Evolutionary conservation across 164 flowering plant genomes (phyloP).

Genomic region (Taxillus chinensis): DNA sequence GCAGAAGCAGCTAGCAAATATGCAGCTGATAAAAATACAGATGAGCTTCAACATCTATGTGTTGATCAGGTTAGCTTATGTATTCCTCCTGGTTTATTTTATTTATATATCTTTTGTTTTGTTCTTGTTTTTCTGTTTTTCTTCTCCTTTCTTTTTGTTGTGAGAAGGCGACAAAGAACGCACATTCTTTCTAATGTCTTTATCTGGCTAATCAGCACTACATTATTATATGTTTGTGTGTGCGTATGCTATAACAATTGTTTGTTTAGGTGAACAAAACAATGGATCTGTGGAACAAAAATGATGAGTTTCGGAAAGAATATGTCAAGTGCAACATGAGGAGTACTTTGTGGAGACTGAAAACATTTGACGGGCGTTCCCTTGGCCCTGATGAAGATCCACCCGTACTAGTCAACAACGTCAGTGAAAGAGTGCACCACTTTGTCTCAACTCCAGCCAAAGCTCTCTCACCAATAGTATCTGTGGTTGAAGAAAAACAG

Average conservation of each 20-base stretch:
- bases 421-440: conserved; percentile 8
- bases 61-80: conserved; percentile 40
- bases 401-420: conserved; percentile 21
- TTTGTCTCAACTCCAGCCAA: not conserved
- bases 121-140: not conserved
- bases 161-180: no score
- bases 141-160: not conserved
- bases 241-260: not conserved
- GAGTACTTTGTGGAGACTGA: conserved; percentile 65
- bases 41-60: conserved; percentile 44
- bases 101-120: not conserved
- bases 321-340: conserved; percentile 50
- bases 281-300: conserved; percentile 62
- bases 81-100: not conserved
- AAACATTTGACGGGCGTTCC: conserved; percentile 72
- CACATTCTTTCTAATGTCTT: not conserved
- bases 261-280: conserved; percentile 50
- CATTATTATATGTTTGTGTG: not conserved
- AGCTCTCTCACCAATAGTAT: conserved; percentile 12
- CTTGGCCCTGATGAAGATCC: conserved; percentile 79
- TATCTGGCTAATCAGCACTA: not conserved
- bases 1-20: conserved; percentile 31
- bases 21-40: conserved; percentile 36
- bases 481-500: conserved; percentile 18
- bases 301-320: conserved; percentile 60